phyloP scores from a whole-genome alignment of 2,329 filamentous ascomycete species.

The Taxawa tesnikishii region DNA sequence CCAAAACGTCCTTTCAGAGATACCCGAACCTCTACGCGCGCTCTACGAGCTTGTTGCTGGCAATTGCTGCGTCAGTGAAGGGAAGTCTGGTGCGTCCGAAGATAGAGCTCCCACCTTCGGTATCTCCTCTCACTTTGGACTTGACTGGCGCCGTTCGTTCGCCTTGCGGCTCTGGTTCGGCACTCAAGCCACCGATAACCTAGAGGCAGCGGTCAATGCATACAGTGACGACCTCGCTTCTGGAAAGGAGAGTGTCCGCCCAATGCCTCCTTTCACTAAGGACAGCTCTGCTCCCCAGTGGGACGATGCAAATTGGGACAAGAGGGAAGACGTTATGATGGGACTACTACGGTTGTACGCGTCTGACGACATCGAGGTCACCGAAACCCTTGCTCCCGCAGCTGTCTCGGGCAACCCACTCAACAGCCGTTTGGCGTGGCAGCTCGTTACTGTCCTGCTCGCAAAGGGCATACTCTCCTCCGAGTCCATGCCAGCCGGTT shows the following conservation, averaged over 20 bases:
- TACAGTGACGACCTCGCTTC: conserved; percentile 64
- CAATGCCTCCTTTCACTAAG: conserved; percentile 59
- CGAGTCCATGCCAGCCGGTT: conserved; percentile 13
- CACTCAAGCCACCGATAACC: conserved; percentile 52
- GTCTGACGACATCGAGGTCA: conserved; percentile 17
- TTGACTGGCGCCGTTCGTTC: conserved; percentile 92
- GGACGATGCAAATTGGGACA: conserved; percentile 45
- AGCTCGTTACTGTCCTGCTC: conserved; percentile 53
- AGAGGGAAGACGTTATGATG: conserved; percentile 71
- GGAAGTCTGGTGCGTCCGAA: conserved; percentile 61
- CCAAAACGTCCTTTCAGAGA: conserved; percentile 74
- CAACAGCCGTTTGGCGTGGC: conserved; percentile 70
- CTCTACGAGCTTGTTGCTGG: conserved; percentile 84
- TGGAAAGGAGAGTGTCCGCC: conserved; percentile 55
- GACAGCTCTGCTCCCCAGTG: conserved; percentile 46
- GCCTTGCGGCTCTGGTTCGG: conserved; percentile 86
- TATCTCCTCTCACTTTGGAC: conserved; percentile 69
- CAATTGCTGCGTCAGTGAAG: conserved; percentile 73
- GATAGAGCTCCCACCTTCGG: conserved; percentile 70
- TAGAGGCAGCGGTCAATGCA: conserved; percentile 58
- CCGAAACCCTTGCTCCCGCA: conserved; percentile 58
- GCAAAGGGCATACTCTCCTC: conserved; percentile 15
- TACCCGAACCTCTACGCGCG: conserved; percentile 69
- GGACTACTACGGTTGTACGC: conserved; percentile 74
- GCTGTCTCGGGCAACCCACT: conserved; percentile 65